These are phyloP conservation scores for Nelumbo lutea DNA, from an alignment of 164 flowering plant genomes.

Conservation along the genomic window DNA sequence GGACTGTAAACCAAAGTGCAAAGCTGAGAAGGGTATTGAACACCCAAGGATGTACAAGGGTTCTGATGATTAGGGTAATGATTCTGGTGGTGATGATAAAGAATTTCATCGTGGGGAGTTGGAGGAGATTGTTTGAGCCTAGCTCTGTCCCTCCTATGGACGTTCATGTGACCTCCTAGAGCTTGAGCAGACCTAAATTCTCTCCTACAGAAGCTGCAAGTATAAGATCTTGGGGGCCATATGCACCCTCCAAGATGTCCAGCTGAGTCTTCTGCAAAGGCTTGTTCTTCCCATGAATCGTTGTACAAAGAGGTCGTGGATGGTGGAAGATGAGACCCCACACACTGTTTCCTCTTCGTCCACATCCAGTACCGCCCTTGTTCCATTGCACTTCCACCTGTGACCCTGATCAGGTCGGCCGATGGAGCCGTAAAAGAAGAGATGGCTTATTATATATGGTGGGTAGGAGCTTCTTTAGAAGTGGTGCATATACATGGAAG, in stretches of 20 bases:
- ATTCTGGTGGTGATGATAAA: constrained; percentile 15
- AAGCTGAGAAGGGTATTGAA: constrained; percentile 31
- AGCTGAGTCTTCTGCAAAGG: constrained; percentile 84
- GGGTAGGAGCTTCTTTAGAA: too few species aligned
- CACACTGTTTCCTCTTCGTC: constrained; percentile 37
- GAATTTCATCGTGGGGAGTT: constrained; percentile 17
- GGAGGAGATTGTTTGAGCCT: constrained; percentile 55
- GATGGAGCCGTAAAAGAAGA: not conserved
- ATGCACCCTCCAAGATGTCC: constrained; percentile 69
- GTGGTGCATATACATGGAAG: not conserved
- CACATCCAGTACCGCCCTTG: constrained; percentile 55
- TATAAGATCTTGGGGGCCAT: constrained; percentile 93
- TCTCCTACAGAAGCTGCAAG: constrained; percentile 80
- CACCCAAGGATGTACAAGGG: constrained; percentile 18
- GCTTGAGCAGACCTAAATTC: constrained; percentile 96
- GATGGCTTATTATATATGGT: not conserved
- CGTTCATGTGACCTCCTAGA: constrained; percentile 95
- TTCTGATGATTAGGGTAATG: constrained; percentile 20
- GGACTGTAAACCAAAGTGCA: constrained; percentile 35
- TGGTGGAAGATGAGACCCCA: constrained; percentile 23
- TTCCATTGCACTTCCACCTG: constrained; percentile 31
- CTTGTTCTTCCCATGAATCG: constrained; percentile 91
- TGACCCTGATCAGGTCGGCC: not conserved
- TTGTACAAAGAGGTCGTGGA: constrained; percentile 13
- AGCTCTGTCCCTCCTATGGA: constrained; percentile 85